A percentile compares a stretch with the other conserved stretches of the same genome.
phyloP scores from a whole-genome alignment of 2,329 filamentous ascomycete species.

The Beauveria sp. region DNA sequence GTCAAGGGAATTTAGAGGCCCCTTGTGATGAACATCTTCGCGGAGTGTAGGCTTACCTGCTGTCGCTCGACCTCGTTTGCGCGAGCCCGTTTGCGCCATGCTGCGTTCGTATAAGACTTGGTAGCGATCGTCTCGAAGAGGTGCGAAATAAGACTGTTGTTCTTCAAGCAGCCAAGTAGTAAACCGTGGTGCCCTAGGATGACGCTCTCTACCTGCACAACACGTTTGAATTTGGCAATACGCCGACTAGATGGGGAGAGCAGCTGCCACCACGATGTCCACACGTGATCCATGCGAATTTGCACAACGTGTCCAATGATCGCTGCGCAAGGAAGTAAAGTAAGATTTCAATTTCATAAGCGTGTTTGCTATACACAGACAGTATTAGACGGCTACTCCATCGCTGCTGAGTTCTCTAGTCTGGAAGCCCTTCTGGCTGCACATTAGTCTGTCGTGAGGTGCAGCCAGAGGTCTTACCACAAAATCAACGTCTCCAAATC shows the following conservation, averaged over 20 bases:
- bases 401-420: neutral
- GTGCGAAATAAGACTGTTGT: neutral
- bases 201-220: neutral
- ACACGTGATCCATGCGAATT: neutral
- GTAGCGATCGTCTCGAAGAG: neutral
- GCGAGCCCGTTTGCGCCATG: conserved; percentile 7
- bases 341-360: neutral
- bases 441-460: conserved; percentile 2
- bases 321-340: neutral
- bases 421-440: neutral
- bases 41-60: neutral
- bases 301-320: neutral
- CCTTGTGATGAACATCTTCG: neutral
- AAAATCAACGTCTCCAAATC: neutral
- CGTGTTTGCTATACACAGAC: conserved; percentile 1
- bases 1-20: too few relatives aligned
- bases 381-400: neutral
- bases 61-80: conserved; percentile 7
- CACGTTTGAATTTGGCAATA: neutral
- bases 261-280: neutral
- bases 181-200: too few relatives aligned
- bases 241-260: neutral
- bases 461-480: neutral
- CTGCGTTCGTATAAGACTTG: neutral
- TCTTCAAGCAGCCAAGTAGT: neutral